Evolutionary conservation across 331 rosid species (phyloP).

Genomic region (Cydonia oblonga): DNA sequence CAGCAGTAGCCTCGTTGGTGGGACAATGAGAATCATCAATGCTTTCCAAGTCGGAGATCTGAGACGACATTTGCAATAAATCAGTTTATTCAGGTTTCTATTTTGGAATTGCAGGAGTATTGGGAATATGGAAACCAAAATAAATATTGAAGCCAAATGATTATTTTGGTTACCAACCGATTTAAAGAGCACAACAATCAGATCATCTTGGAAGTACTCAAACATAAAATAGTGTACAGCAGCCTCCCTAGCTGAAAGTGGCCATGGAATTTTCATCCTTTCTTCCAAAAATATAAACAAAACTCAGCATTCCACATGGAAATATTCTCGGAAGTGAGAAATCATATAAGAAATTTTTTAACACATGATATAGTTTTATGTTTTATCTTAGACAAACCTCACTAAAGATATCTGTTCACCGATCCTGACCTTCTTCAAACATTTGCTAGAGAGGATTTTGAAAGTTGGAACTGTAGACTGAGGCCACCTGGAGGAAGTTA

Average conservation of each 20-base stretch:
- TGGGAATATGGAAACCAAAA: background rate
- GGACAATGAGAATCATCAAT: conserved; percentile 36
- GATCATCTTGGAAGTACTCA: conserved; percentile 80
- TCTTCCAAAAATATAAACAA: conserved; percentile 55
- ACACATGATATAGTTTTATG: background rate
- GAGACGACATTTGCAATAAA: conserved; percentile 14
- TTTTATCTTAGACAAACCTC: conserved; percentile 48
- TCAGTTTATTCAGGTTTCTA: conserved; percentile 11
- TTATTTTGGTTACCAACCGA: conserved; percentile 32
- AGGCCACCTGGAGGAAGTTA: conserved; percentile 70
- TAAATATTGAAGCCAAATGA: background rate
- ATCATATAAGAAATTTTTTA: background rate
- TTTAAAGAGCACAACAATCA: conserved; percentile 60
- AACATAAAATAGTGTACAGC: conserved; percentile 63
- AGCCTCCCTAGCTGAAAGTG: conserved; percentile 80
- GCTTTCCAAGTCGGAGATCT: conserved; percentile 50
- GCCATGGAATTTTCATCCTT: conserved; percentile 96
- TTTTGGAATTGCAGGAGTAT: background rate
- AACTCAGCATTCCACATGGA: conserved; percentile 28
- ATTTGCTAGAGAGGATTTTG: conserved; percentile 44
- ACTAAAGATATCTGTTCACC: conserved; percentile 72
- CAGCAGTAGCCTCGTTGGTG: conserved; percentile 45
- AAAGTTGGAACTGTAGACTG: conserved; percentile 61
- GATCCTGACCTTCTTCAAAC: conserved; percentile 55
- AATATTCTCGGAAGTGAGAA: background rate